Evolutionary conservation across 768 basidiomycete species (phyloP).

Genomic region (Leccinum longicurvipes): DNA sequence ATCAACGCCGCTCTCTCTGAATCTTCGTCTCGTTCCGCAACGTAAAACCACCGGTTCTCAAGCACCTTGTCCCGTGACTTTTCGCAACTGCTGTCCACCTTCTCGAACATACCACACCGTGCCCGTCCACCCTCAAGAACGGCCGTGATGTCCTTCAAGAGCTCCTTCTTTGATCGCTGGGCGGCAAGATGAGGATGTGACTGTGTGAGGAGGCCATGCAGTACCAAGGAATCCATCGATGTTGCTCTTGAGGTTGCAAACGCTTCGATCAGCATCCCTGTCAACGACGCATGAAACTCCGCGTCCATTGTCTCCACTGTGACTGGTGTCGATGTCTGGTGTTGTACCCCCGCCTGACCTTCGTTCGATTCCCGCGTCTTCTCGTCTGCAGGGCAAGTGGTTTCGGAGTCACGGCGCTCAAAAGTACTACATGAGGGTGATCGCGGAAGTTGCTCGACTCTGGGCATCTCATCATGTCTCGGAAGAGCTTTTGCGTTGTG

Average conservation of each 20-base stretch:
- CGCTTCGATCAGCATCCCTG: slow-evolving; percentile 67
- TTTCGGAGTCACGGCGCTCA: slow-evolving; percentile 1
- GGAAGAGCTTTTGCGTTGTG: background rate
- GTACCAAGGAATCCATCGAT: slow-evolving; percentile 51
- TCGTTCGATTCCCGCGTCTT: slow-evolving; percentile 2
- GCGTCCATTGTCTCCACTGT: slow-evolving; percentile 10
- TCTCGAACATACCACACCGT: slow-evolving; percentile 64
- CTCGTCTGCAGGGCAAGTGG: slow-evolving; percentile 1
- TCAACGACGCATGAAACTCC: slow-evolving; percentile 42
- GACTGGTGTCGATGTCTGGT: background rate
- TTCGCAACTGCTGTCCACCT: slow-evolving; percentile 63
- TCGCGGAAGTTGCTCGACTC: slow-evolving; percentile 1
- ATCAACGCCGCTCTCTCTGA: slow-evolving; percentile 66
- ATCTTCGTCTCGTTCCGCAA: slow-evolving; percentile 68
- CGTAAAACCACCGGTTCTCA: slow-evolving; percentile 63
- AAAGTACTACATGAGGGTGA: slow-evolving; percentile 8
- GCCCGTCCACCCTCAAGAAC: slow-evolving; percentile 45
- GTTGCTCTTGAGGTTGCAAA: slow-evolving; percentile 73
- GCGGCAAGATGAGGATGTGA: slow-evolving; percentile 50
- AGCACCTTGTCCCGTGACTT: slow-evolving; percentile 50
- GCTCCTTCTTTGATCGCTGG: slow-evolving; percentile 36
- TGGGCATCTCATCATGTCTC: background rate
- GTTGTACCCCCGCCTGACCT: background rate
- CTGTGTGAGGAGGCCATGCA: slow-evolving; percentile 51
- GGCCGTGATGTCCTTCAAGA: slow-evolving; percentile 46